These are phyloP conservation scores for Diaporthe australafricana DNA, from an alignment of 2,329 filamentous ascomycete species.

Conservation along the genomic window DNA sequence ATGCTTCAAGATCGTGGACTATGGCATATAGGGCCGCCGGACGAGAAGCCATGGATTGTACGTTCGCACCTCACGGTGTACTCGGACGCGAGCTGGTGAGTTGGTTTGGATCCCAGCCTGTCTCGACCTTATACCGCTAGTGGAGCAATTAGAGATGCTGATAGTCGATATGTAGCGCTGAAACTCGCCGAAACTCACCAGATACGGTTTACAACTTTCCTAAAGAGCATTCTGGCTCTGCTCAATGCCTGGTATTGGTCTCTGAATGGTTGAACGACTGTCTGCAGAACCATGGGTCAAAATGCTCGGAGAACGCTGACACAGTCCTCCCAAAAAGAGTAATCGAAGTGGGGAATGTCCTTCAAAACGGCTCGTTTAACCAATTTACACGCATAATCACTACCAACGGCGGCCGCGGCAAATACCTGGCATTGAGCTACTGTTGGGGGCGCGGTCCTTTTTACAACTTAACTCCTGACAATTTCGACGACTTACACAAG, in stretches of 20 bases:
- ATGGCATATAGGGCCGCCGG: neutral
- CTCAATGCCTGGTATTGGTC: neutral
- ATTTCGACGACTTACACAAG: neutral
- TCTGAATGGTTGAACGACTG: neutral
- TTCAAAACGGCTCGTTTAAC: neutral
- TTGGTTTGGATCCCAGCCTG: too few species aligned
- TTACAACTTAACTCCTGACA: neutral
- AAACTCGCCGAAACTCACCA: neutral
- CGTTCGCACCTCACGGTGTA: neutral
- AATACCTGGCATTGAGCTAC: neutral
- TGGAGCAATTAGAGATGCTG: neutral
- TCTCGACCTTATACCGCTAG: neutral
- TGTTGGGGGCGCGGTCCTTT: neutral
- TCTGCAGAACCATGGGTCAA: neutral
- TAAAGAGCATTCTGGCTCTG: neutral
- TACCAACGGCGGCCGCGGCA: neutral
- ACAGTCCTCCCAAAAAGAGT: neutral
- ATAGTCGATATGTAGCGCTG: neutral
- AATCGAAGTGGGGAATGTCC: neutral
- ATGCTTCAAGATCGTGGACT: neutral
- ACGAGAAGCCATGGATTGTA: neutral
- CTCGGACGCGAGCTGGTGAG: neutral
- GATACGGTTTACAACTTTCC: neutral
- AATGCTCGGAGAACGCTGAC: neutral
- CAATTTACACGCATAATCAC: neutral